Conservation (phyloP, 345 rosid species). For the Eucalyptus erythrocorys region DNA sequence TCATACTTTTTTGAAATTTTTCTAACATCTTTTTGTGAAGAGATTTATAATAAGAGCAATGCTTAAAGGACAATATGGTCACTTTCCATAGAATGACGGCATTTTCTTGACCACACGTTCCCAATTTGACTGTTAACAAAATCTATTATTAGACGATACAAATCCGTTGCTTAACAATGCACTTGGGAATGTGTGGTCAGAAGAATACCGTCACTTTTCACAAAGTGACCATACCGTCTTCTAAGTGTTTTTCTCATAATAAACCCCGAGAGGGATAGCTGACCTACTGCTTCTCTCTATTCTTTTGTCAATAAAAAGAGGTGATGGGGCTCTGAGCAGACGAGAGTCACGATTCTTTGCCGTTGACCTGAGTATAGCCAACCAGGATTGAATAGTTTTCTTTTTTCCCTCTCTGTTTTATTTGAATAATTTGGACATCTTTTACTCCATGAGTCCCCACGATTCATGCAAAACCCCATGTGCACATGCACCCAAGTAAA, state of each 20-base stretch:
- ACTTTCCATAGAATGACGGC: no score
- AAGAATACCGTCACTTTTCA: no score
- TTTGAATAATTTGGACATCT: no score
- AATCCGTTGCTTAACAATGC: no score
- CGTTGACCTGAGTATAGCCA: not conserved
- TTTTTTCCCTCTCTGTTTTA: not conserved
- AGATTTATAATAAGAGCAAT: not conserved
- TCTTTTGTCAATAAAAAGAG: not conserved
- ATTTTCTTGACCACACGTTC: no score
- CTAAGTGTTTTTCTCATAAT: no score
- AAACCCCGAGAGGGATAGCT: not conserved
- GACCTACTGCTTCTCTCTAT: not conserved
- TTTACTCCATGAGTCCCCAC: not conserved
- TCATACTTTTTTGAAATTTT: no score
- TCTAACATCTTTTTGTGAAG: not conserved
- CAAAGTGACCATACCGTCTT: no score
- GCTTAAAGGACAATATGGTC: no score
- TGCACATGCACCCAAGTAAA: not conserved
- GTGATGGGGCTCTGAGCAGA: not conserved
- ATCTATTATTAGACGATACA: no score
- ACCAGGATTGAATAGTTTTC: not conserved
- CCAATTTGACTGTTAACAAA: no score
- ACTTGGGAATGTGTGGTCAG: no score
- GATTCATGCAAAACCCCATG: not conserved
- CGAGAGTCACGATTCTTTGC: not conserved